Percentiles rank a stretch among this genome's conserved stretches.
Conservation (phyloP, 2,329 filamentous ascomycete genomes). For the Rugonectria rugulosa region DNA sequence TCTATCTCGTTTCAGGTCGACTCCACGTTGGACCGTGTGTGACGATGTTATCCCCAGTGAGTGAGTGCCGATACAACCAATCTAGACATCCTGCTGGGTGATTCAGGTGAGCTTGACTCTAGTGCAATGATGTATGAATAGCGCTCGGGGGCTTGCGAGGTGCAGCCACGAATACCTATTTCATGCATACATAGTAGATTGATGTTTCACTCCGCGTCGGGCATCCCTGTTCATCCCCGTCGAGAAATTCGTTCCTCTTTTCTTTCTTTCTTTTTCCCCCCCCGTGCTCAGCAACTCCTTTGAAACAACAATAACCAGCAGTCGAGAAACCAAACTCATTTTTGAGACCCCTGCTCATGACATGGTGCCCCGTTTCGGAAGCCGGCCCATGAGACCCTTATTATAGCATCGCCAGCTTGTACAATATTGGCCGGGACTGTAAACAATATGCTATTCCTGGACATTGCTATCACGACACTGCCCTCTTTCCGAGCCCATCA, state of each 20-base stretch:
- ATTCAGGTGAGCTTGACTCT: slow-evolving; percentile 2
- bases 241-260: slow-evolving; percentile 2
- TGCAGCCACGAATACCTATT: no score
- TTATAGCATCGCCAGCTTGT: slow-evolving; percentile 11
- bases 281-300: slow-evolving; percentile 11
- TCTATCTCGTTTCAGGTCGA: slow-evolving; percentile 37
- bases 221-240: slow-evolving; percentile 6
- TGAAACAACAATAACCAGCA: slow-evolving; percentile 4
- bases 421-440: neutral
- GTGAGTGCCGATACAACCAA: slow-evolving; percentile 4
- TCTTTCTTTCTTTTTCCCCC: no score
- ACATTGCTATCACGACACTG: neutral
- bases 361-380: slow-evolving; percentile 12
- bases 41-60: slow-evolving; percentile 18
- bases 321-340: slow-evolving; percentile 4
- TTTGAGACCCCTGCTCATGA: slow-evolving; percentile 14
- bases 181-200: no score
- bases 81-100: slow-evolving; percentile 8
- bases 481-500: neutral
- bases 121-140: neutral
- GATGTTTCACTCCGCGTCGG: slow-evolving; percentile 14
- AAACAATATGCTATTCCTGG: slow-evolving; percentile 8
- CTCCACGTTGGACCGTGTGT: slow-evolving; percentile 34
- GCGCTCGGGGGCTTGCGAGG: slow-evolving; percentile 6
- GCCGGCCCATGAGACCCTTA: slow-evolving; percentile 8